Evolutionary conservation across 2,329 filamentous ascomycete genomes (phyloP).

Genomic region (Ceratocystis diversiconidia): DNA sequence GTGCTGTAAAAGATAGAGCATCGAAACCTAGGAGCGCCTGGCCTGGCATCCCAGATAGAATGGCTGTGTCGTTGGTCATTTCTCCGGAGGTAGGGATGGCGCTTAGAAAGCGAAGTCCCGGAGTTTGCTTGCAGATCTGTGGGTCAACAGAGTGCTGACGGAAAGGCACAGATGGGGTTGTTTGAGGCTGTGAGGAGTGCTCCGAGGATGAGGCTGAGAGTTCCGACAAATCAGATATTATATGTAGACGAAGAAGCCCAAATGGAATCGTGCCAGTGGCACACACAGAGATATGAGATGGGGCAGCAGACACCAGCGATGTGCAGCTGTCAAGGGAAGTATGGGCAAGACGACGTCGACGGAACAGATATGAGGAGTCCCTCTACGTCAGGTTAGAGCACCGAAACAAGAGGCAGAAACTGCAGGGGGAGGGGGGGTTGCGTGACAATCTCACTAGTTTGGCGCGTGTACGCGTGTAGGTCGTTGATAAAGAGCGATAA

Average conservation of each 20-base stretch:
- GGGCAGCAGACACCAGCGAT: not conserved
- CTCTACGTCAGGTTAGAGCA: conserved; percentile 3
- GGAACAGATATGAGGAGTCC: not conserved
- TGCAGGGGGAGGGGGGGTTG: not conserved
- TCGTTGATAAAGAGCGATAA: conserved; percentile 6
- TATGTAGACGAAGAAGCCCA: conserved; percentile 31
- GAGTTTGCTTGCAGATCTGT: not conserved
- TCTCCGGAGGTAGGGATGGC: not conserved
- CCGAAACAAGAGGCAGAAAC: not conserved
- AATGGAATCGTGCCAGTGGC: conserved; percentile 30
- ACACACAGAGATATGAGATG: conserved; percentile 28
- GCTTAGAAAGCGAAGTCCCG: not conserved
- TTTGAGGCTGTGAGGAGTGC: not conserved
- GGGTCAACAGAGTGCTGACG: not conserved
- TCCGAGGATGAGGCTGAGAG: not conserved
- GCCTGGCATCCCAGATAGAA: conserved; percentile 31
- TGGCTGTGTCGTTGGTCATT: not conserved
- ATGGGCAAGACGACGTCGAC: not conserved
- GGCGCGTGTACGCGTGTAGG: not conserved
- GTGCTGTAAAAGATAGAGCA: conserved; percentile 33
- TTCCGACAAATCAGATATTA: not conserved
- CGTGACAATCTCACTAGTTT: not conserved
- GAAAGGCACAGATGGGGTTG: not conserved
- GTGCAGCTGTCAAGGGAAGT: not conserved
- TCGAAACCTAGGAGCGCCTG: conserved; percentile 41